Base-by-base conservation (phyloP, 129 eudicot genomes). In the Smallanthus sonchifolius region DNA sequence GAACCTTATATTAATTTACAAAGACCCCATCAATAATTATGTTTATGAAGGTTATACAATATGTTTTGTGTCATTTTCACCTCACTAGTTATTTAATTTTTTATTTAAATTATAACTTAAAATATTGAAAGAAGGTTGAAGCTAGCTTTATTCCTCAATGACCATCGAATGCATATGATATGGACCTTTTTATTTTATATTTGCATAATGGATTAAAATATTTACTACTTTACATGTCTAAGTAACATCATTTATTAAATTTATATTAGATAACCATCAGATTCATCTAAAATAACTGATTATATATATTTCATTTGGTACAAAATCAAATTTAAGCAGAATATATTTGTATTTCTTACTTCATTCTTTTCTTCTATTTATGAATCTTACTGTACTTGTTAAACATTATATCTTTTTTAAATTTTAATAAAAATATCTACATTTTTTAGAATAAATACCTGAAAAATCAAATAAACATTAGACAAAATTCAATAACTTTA, bases 131-230 rank as follows among this genome's bases (percentile, higher is more conserved):
- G 75, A 56, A 67, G 73, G 49, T 77, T 43, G 48, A 40, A 77
- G n/a, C 62, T 68, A 68, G 69, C 81, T 77, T 68, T 77, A 77
- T 77, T 77, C 81, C 81, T 55, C 44, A 28, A 34, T 57, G 61
- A 44, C 69, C 59, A 8, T 32, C 54, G 10, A 66, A 76, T 65
- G 56, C 55, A n/a, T 38, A 66, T 30, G 67, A 76, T 76, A 67
- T 64, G 34, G 72, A 56, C 71, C 64, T 24, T 37, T 28, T 28
- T 20, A 20, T 56, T 56, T 24, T 56, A 2, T 56, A 56, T 56
- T 51, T 56, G 32, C 63, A 24, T 24, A 24, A 48, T n/a, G 19
- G 5, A 17, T 49, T 14, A 49, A 52, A 7, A 51, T 16, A 16
- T 2, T n/a, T 16, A 17, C 28, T 52, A 52, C 6, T 6, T 19